These are phyloP conservation scores for Oidiodendron maius DNA, from an alignment of 495 filamentous ascomycete genomes.

Conservation along the genomic window DNA sequence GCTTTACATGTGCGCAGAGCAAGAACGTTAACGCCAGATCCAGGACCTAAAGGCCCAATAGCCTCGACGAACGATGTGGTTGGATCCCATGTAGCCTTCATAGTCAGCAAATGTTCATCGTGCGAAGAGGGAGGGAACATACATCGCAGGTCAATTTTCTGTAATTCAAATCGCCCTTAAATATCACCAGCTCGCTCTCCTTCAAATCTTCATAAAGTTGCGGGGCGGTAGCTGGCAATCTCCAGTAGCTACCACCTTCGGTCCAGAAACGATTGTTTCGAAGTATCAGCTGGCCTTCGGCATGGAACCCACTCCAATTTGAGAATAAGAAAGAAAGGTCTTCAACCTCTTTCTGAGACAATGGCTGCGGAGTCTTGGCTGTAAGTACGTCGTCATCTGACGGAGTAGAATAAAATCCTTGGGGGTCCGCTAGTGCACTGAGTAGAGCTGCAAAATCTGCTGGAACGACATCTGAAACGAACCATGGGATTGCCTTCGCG, in stretches of 20 bases:
- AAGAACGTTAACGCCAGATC: conserved; percentile 73
- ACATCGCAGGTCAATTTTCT: conserved; percentile 86
- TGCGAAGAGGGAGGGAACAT: conserved; percentile 30
- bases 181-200: conserved; percentile 81
- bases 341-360: conserved; percentile 60
- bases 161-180: conserved; percentile 97
- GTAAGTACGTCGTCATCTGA: conserved; percentile 57
- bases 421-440: conserved; percentile 65
- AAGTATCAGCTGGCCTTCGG: conserved; percentile 73
- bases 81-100: conserved; percentile 74
- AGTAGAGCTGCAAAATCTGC: conserved; percentile 78
- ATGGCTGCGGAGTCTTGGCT: conserved; percentile 44
- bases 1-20: conserved; percentile 93
- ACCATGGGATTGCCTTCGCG: conserved; percentile 94
- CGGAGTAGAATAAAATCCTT: conserved; percentile 66
- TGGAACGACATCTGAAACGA: conserved; percentile 90
- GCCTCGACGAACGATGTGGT: conserved; percentile 81
- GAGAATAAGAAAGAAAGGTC: conserved; percentile 72
- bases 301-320: conserved; percentile 73
- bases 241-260: conserved; percentile 75
- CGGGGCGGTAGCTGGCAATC: conserved; percentile 62
- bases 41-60: conserved; percentile 78
- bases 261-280: conserved; percentile 90
- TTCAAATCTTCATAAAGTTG: conserved; percentile 72
- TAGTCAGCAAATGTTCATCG: conserved; percentile 4